phyloP scores from a whole-genome alignment of 2,329 filamentous ascomycete species.

The Aspergillus intermedius region DNA sequence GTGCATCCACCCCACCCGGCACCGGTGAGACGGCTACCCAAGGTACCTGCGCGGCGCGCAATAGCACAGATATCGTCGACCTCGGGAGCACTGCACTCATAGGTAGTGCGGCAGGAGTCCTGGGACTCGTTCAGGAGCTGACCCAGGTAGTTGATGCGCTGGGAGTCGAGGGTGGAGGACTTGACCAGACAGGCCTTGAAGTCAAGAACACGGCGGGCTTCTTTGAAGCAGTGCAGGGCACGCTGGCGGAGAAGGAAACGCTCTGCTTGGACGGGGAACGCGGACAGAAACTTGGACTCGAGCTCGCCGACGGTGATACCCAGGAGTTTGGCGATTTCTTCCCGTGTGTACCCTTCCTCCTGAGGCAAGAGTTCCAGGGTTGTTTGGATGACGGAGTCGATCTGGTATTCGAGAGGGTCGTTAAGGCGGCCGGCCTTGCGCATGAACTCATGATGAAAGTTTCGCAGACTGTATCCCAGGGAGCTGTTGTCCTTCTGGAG shows the following conservation, averaged over 20 bases:
- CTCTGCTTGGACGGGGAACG: constrained; percentile 82
- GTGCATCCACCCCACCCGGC: constrained; percentile 96
- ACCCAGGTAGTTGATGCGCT: constrained; percentile 68
- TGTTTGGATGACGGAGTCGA: constrained; percentile 64
- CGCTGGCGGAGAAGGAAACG: constrained; percentile 82
- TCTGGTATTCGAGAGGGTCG: constrained; percentile 56
- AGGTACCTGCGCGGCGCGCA: constrained; percentile 69
- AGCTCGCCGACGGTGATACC: constrained; percentile 64
- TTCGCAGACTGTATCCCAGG: constrained; percentile 72
- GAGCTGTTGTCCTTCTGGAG: constrained; percentile 75
- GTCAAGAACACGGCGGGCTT: constrained; percentile 76
- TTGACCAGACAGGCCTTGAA: constrained; percentile 70
- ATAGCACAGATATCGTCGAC: constrained; percentile 83
- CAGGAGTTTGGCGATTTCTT: constrained; percentile 71
- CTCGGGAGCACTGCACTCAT: constrained; percentile 87
- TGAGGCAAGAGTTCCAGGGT: constrained; percentile 65
- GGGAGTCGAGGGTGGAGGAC: constrained; percentile 51
- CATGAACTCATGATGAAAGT: constrained; percentile 82
- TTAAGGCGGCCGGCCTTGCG: constrained; percentile 41
- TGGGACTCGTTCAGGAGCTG: constrained; percentile 85
- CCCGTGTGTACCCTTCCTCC: constrained; percentile 78
- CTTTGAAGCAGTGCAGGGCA: constrained; percentile 82
- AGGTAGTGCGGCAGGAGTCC: constrained; percentile 74
- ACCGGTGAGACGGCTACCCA: constrained; percentile 80
- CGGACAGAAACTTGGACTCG: constrained; percentile 71